Base-by-base conservation (phyloP, 164 flowering plant species). In the Stephania cephalantha region DNA sequence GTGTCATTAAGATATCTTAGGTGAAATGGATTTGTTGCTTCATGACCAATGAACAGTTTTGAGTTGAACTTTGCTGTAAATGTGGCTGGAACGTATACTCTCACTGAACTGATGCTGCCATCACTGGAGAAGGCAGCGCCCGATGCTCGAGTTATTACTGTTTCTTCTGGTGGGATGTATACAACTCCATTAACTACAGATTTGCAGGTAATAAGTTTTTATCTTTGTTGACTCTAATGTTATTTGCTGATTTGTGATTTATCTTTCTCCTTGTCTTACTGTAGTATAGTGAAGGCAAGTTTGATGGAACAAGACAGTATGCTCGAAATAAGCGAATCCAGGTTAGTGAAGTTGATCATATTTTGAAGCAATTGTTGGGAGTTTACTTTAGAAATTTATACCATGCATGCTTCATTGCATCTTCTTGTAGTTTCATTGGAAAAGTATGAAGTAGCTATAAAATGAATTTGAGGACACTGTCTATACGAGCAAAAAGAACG, bases 131-230 rank as follows among this genome's bases (percentile, higher is more conserved):
- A 91, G 83, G 93, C 97, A 76, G 84, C 89, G 13, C 97, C 97
- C 48, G 94, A 93, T 89, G 92, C 97, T 75, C 88, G 91, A 74
- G 99, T 93, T 46, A 91, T 95, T 45, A 91, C 95, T 25, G 97
- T 95, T 73, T 84, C 97, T 25, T 93, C 99, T 11, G 97, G 99
- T 75, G 99, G 97, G 81, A 95, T 95, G 97, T 95, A 95, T 78
- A 79, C 91, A 44, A 48, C 81, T 72, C 97, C 93, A 25, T 81
- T 95, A 75, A 93, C 86, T 22, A 78, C 78, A 75, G 95, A 95
- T 81, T 83, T 95, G 46, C 94, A 93, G 93, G 99, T 89, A 71
- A 55, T 66, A 10, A 55, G 42, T 52, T 68, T 13, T 18, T 72
- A 42, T 58, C 58, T 77, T 65, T 0, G 13, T 46, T 70, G 8